Percentiles rank a stretch among this genome's conserved stretches.
Evolutionary conservation across 139 green algal genomes (phyloP).

Genomic region (Chlamydomonas schloesseri): DNA sequence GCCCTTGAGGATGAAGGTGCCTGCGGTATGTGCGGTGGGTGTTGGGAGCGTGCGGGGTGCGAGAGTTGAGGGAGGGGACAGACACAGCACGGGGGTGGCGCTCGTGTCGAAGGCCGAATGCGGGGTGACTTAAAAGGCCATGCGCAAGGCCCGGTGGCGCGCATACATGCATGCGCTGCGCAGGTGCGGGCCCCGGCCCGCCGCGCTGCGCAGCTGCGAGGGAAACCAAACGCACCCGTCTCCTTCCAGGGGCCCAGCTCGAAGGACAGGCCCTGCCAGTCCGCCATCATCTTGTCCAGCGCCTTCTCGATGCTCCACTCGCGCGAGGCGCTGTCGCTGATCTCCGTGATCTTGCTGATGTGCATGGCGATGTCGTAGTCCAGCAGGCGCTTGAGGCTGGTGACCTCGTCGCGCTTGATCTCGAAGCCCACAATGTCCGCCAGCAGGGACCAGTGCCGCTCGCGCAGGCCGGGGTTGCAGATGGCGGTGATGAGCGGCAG

Average conservation of each 20-base stretch:
- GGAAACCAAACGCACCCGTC: conserved; percentile 68
- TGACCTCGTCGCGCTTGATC: conserved; percentile 76
- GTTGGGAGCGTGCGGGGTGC: no score
- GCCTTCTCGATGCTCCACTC: conserved; percentile 74
- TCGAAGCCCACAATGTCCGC: conserved; percentile 80
- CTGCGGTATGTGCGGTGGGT: conserved; percentile 4
- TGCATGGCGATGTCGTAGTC: conserved; percentile 74
- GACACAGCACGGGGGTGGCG: no score
- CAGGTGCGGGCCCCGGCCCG: no score
- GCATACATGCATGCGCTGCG: no score
- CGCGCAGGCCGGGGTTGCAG: conserved; percentile 81
- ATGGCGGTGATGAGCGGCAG: conserved; percentile 78
- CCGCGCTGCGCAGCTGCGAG: no score
- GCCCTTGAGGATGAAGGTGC: conserved; percentile 76
- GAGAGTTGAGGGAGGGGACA: no score
- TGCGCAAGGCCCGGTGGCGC: no score
- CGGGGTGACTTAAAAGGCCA: no score
- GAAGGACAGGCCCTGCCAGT: conserved; percentile 74
- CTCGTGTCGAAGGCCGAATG: no score
- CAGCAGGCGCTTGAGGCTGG: conserved; percentile 71
- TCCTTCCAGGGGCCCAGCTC: conserved; percentile 79
- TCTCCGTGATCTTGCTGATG: conserved; percentile 51
- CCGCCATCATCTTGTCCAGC: conserved; percentile 67
- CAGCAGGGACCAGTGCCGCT: conserved; percentile 80
- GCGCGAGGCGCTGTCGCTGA: conserved; percentile 59